A percentile compares a stretch with the other conserved stretches of the same genome.
Conservation (phyloP, 768 basidiomycete species). For the Gelatoporia subvermispora region DNA sequence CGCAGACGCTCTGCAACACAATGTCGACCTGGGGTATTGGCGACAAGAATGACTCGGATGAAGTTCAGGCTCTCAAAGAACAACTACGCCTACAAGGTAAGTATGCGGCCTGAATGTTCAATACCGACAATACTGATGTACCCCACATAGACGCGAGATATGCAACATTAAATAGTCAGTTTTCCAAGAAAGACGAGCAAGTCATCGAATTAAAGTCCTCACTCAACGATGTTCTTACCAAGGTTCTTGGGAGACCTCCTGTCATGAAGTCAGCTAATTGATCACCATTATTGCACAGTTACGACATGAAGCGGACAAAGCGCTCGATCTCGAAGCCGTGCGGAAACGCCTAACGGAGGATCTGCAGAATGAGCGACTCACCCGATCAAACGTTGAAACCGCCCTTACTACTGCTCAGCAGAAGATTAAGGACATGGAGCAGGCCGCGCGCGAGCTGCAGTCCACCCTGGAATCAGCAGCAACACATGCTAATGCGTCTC, state of each 20-base stretch:
- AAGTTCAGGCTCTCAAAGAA: slow-evolving; percentile 32
- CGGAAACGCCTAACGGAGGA: slow-evolving; percentile 48
- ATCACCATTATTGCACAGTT: slow-evolving; percentile 34
- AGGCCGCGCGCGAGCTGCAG: slow-evolving; percentile 50
- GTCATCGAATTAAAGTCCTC: slow-evolving; percentile 28
- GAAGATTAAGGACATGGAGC: slow-evolving; percentile 46
- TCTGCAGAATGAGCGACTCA: slow-evolving; percentile 48
- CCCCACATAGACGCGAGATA: slow-evolving; percentile 29
- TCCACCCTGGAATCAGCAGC: slow-evolving; percentile 51
- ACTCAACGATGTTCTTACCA: slow-evolving; percentile 31
- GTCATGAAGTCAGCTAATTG: not conserved
- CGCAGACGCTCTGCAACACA: not conserved
- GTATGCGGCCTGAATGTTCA: slow-evolving; percentile 2
- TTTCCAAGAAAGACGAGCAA: slow-evolving; percentile 34
- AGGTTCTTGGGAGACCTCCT: slow-evolving; percentile 22
- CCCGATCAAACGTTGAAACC: slow-evolving; percentile 46
- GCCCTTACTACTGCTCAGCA: slow-evolving; percentile 45
- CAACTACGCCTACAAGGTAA: slow-evolving; percentile 32
- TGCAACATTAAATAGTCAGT: slow-evolving; percentile 28
- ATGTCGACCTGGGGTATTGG: slow-evolving; percentile 38
- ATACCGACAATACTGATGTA: not conserved
- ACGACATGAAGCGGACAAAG: slow-evolving; percentile 50
- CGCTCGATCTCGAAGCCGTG: slow-evolving; percentile 48
- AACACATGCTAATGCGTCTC: slow-evolving; percentile 44
- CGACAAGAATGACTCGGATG: slow-evolving; percentile 35